Base-by-base conservation (phyloP, 2,329 filamentous ascomycete genomes). In the Talaromyces pinophilus region DNA sequence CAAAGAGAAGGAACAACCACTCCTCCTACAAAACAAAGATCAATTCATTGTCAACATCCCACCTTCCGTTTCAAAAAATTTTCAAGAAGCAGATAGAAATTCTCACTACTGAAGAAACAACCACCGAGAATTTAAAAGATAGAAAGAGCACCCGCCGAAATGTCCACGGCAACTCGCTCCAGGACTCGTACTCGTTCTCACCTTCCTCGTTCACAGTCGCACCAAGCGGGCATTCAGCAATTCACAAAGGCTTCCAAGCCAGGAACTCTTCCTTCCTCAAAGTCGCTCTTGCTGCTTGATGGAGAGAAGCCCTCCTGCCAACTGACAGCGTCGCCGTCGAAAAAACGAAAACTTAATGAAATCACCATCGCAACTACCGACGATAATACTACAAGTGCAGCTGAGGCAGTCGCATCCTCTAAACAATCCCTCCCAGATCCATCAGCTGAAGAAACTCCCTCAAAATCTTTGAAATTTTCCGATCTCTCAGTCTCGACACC, bases 181-280 rank as follows among this genome's bases (percentile, higher is more conserved):
- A 42, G 57, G 40, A 69, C 69, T 62, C 72, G 64, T 38, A 30
- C 64, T 48, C 64, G 59, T 25, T 59, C 64, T 33, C 64, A 54
- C 50, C 60, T 66, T 54, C 50, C 65, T 30, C 61, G 68, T 71
- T 71, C 67, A 71, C 74, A 74, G 77, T 70, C 72, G 75, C 59
- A 71, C 72, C 64, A 70, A 69, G 57, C 71, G 76, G 83, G 76
- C 71, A 80, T 83, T 57, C 77, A 79, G 69, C 74, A 73, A 66
- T 83, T 83, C 69, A 75, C 80, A 66, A 79, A 76, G 69, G 72
- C 82, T 66, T 79, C 78, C 55, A 83, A 84, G 70, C 76, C 80
- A 46, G 76, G 76, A 5, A 66, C 74, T 38, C 40, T 57, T 19
- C 25, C 62, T 19, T 63, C 60, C 5, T 66, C 65, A 17, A 63